Percentiles rank a stretch among this genome's conserved stretches.
Conservation (phyloP, 2,329 filamentous ascomycete genomes). For the Diaporthe citrichinensis region DNA sequence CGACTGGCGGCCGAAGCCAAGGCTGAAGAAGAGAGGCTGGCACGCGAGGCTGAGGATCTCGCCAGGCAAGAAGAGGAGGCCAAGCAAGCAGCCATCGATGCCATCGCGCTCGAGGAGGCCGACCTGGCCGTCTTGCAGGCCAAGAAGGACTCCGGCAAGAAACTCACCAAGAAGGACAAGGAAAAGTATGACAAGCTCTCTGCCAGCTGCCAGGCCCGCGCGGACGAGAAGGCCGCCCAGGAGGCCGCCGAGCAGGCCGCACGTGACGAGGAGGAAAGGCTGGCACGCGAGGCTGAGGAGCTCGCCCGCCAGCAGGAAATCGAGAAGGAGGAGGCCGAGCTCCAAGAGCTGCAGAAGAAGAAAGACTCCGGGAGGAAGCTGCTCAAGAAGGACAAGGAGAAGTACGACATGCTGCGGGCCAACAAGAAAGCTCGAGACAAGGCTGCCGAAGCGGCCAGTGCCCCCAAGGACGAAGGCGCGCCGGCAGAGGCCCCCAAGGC, state of each 20-base stretch:
- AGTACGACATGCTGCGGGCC: constrained; percentile 35
- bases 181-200: constrained; percentile 37
- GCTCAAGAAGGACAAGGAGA: constrained; percentile 41
- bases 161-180: constrained; percentile 36
- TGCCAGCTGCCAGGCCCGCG: constrained; percentile 40
- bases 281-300: constrained; percentile 41
- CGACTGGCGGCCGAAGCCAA: constrained; percentile 40
- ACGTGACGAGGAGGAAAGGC: constrained; percentile 41
- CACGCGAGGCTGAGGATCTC: constrained; percentile 39
- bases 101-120: constrained; percentile 40
- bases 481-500: constrained; percentile 42
- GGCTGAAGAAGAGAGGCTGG: constrained; percentile 38
- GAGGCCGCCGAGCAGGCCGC: constrained; percentile 40
- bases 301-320: constrained; percentile 38
- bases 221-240: constrained; percentile 42
- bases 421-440: constrained; percentile 40
- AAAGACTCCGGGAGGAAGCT: constrained; percentile 39
- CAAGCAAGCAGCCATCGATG: constrained; percentile 39
- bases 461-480: constrained; percentile 63
- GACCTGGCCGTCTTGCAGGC: constrained; percentile 40
- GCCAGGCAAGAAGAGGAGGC: constrained; percentile 37
- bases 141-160: constrained; percentile 39
- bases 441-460: constrained; percentile 47
- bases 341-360: constrained; percentile 46
- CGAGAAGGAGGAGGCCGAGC: constrained; percentile 43